Evolutionary conservation across 768 basidiomycete genomes (phyloP), one percentile per base, ranked within the genome.

Genomic region (Lactifluus pinguis): DNA sequence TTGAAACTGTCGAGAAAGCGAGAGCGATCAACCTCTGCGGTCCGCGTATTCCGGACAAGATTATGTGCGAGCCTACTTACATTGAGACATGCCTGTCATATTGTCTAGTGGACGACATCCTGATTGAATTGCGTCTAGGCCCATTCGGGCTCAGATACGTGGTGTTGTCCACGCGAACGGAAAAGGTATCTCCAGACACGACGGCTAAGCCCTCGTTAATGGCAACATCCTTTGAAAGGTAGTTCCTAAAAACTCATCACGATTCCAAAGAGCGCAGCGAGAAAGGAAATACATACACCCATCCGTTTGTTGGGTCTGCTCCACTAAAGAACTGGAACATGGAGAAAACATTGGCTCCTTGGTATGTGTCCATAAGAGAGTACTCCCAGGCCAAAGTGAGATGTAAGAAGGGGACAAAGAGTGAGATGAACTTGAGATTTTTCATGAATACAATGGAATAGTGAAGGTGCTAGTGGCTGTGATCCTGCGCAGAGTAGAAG

Each of bases 1-100:
- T 84, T 78, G 65, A 80, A 75, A 39, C 75, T 77, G 49, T 19
- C n/a, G 58, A 58, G 42, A 55, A 48, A 13, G 54, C 30, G 50
- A 55, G 48, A 13, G 54, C 30, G 50, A 44, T 57, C 36, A 51
- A 29, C 21, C 57, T 47, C 42, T 62, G 41, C 57, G 62, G 72
- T 9, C 39, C 13, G 15, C 49, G n/a, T 17, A 44, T 13, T 7
- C 30, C 45, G 3, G 25, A n/a, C 9, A 48, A 13, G 41, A 42
- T 29, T 29, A 34, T 10, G 14, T 44, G 55, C n/a, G 30, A 8
- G 49, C 41, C 36, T n/a, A 71, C 77, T 63, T 69, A 82, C 81
- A 84, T 73, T 49, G 77, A 76, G 44, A 67, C 57, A 34, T 64
- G 65, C 48, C 48, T 64, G 38, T 45, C 42, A 19, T 65, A 65